phyloP scores from a whole-genome alignment of 768 basidiomycete genomes.

The Trametes coccinea region DNA sequence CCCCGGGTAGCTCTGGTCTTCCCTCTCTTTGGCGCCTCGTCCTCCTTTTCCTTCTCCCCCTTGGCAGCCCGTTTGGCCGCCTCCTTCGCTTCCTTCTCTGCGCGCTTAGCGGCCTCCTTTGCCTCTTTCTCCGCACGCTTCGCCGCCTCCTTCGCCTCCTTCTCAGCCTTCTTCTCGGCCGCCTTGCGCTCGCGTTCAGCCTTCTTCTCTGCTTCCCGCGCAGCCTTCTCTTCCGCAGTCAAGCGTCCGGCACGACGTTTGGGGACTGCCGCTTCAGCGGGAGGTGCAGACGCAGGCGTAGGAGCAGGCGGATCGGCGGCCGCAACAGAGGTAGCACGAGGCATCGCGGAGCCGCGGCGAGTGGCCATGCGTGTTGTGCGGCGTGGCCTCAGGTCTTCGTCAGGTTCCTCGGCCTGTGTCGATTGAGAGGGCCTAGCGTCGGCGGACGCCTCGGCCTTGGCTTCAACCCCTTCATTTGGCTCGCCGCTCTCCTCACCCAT shows the following conservation, averaged over 20 bases:
- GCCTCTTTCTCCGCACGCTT: conserved; percentile 25
- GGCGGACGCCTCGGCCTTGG: background rate
- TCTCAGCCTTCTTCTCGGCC: conserved; percentile 17
- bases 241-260: conserved; percentile 26
- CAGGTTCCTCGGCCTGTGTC: background rate
- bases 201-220: conserved; percentile 20
- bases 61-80: conserved; percentile 14
- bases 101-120: conserved; percentile 14
- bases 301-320: conserved; percentile 6
- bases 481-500: background rate
- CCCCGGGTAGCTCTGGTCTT: background rate
- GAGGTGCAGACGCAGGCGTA: conserved; percentile 7
- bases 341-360: conserved; percentile 6
- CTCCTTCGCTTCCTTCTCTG: conserved; percentile 14
- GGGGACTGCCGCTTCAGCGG: conserved; percentile 7
- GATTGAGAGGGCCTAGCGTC: background rate
- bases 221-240: conserved; percentile 29
- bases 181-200: conserved; percentile 23
- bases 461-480: background rate
- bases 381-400: background rate
- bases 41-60: conserved; percentile 1
- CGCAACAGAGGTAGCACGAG: background rate
- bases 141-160: conserved; percentile 15
- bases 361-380: conserved; percentile 15
- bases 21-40: conserved; percentile 10